Evolutionary conservation across 2,329 filamentous ascomycete species (phyloP).

Genomic region (Sarocladium brachiariae): DNA sequence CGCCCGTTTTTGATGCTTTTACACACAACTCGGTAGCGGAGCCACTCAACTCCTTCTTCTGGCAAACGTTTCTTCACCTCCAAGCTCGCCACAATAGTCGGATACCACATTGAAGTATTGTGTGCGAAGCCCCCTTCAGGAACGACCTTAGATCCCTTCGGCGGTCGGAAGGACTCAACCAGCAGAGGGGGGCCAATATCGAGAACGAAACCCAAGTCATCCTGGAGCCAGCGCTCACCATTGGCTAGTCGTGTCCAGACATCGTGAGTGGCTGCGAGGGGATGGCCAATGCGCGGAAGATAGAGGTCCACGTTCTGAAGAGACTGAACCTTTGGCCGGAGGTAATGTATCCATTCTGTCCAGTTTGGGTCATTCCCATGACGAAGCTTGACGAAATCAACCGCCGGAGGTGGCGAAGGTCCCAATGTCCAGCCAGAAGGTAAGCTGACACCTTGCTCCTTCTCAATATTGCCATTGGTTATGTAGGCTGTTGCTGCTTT

Average conservation of each 20-base stretch:
- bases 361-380: constrained; percentile 23
- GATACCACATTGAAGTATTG: constrained; percentile 57
- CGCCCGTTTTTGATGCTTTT: constrained; percentile 65
- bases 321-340: constrained; percentile 7
- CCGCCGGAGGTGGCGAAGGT: constrained; percentile 14
- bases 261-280: constrained; percentile 16
- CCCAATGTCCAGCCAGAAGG: constrained; percentile 20
- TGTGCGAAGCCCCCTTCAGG: constrained; percentile 16
- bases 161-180: constrained; percentile 43
- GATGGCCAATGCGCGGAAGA: constrained; percentile 15
- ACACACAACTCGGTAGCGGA: constrained; percentile 57
- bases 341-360: constrained; percentile 21
- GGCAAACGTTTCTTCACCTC: constrained; percentile 71
- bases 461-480: constrained; percentile 28
- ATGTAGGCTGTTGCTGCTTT: constrained; percentile 30
- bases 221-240: constrained; percentile 56
- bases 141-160: constrained; percentile 15
- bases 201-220: constrained; percentile 55
- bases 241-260: constrained; percentile 57
- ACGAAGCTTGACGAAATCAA: constrained; percentile 20
- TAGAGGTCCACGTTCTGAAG: constrained; percentile 25
- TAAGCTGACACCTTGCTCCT: constrained; percentile 25
- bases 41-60: constrained; percentile 61
- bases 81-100: constrained; percentile 66
- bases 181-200: constrained; percentile 62